Conservation (phyloP, 1,284 basidiomycete species). For the Sanghuangporus sanghuang region DNA sequence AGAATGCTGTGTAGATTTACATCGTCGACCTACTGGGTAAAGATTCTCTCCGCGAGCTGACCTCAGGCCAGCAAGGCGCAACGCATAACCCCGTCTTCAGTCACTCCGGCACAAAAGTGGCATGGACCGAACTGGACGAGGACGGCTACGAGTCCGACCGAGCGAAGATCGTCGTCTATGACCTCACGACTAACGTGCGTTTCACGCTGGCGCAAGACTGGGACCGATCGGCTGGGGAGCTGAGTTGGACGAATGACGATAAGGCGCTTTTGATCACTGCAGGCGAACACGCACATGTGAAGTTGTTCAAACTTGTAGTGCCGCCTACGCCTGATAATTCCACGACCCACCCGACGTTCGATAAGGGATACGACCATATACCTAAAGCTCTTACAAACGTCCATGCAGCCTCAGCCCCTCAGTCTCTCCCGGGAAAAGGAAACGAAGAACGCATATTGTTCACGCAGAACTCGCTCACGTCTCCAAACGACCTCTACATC, state of each 20-base stretch:
- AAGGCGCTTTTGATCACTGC: constrained; percentile 68
- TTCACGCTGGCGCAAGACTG: constrained; percentile 73
- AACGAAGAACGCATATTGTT: constrained; percentile 55
- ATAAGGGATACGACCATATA: constrained; percentile 37
- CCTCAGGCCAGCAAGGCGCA: constrained; percentile 80
- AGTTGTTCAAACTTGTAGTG: constrained; percentile 65
- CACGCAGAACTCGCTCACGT: constrained; percentile 61
- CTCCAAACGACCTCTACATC: constrained; percentile 71
- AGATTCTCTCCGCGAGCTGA: constrained; percentile 56
- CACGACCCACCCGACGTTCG: constrained; percentile 44
- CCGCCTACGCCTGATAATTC: constrained; percentile 54
- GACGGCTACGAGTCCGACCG: constrained; percentile 88
- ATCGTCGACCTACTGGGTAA: constrained; percentile 50
- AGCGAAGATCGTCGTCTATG: constrained; percentile 74
- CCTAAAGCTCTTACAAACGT: constrained; percentile 56
- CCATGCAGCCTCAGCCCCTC: constrained; percentile 55
- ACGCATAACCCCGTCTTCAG: constrained; percentile 68
- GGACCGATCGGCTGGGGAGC: constrained; percentile 70
- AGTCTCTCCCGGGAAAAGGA: constrained; percentile 39
- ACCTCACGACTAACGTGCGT: constrained; percentile 58
- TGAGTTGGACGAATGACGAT: constrained; percentile 72
- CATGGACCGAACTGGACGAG: constrained; percentile 81
- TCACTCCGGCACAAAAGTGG: constrained; percentile 62
- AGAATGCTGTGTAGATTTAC: constrained; percentile 46
- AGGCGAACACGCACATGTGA: constrained; percentile 69